Conservation (phyloP, 129 eudicot genomes). For the Glebionis coronaria region DNA sequence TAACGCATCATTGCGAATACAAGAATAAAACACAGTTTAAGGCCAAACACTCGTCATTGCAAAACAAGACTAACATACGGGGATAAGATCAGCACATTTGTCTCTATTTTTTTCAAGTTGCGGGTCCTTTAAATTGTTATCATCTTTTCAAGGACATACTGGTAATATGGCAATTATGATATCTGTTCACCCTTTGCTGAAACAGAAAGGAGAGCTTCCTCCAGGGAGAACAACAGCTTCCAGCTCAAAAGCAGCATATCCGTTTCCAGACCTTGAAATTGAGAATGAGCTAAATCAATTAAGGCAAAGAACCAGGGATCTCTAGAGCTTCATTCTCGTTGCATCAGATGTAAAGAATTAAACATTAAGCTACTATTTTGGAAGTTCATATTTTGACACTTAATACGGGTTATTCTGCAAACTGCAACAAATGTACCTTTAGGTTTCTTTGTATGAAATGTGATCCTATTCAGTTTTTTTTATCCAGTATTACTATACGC, state of each 20-base stretch:
- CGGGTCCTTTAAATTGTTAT: background rate
- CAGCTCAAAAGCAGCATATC: constrained; percentile 45
- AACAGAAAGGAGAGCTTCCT: constrained; percentile 96
- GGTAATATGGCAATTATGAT: background rate
- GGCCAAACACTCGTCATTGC: too few species aligned
- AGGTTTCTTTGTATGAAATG: constrained; percentile 1
- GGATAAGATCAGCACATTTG: too few species aligned
- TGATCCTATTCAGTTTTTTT: too few species aligned
- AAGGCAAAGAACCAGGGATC: constrained; percentile 60
- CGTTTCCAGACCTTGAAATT: constrained; percentile 69
- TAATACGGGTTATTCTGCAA: constrained; percentile 13
- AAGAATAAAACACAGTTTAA: too few species aligned
- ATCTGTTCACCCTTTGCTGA: background rate
- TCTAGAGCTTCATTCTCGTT: constrained; percentile 25
- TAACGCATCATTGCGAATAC: too few species aligned
- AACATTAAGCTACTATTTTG: constrained; percentile 2
- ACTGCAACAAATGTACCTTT: background rate
- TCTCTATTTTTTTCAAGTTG: too few species aligned
- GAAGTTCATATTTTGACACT: constrained; percentile 26
- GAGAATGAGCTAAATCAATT: constrained; percentile 83
- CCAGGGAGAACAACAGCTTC: constrained; percentile 64
- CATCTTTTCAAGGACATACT: background rate
- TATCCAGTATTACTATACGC: too few species aligned
- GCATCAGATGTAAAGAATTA: constrained; percentile 24
- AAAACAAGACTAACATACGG: too few species aligned